Conservation (phyloP, 768 basidiomycete species). For the Mycena venus region DNA sequence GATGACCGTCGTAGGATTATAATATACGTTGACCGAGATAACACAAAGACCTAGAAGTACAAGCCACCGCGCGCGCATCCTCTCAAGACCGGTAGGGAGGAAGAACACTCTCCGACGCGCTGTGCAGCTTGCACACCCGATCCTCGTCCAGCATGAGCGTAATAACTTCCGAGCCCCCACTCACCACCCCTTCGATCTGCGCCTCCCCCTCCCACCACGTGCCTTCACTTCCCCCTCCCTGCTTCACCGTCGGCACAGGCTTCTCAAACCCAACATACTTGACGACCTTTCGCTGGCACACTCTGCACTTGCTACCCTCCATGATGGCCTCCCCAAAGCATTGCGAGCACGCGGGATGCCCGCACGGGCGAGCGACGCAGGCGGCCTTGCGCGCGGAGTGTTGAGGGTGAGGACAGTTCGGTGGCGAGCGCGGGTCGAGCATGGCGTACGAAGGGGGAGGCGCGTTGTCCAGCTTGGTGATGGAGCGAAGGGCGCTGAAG, state of each 20-base stretch:
- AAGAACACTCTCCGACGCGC: not conserved
- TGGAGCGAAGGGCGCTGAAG: not conserved
- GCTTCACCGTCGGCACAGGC: not conserved
- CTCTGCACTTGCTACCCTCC: not conserved
- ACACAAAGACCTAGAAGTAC: not conserved
- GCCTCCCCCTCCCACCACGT: not conserved
- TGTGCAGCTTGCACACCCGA: not conserved
- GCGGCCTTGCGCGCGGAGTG: not conserved
- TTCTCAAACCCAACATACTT: not conserved
- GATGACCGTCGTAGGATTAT: not conserved
- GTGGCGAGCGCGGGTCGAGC: not conserved
- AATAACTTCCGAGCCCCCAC: not conserved
- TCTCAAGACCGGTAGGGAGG: not conserved
- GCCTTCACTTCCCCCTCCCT: not conserved
- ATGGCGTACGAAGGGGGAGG: not conserved
- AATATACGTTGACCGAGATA: no score
- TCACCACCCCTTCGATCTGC: not conserved
- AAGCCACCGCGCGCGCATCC: no score
- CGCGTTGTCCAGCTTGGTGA: not conserved
- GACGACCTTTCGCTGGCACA: not conserved
- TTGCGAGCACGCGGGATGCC: not conserved
- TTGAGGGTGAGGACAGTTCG: not conserved
- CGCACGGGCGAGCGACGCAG: not conserved
- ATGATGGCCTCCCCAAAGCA: not conserved
- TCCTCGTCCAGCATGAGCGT: not conserved